Conservation (phyloP, 139 green algal genomes). For the Chlamydomonas sp. region DNA sequence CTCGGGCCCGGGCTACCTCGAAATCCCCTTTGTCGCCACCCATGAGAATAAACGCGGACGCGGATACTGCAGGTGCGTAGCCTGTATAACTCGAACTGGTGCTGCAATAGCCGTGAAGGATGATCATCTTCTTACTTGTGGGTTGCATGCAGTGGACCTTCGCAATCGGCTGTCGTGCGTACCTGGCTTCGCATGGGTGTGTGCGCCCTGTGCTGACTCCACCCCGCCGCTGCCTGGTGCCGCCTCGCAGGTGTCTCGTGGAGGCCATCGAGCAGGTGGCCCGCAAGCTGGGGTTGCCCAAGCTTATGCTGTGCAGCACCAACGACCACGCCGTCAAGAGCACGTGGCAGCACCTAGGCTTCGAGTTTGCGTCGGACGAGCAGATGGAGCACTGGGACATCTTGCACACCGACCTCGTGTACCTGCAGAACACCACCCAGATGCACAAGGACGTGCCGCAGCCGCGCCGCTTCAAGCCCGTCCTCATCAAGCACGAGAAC, state of each 20-base stretch:
- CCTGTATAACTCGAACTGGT: too few relatives aligned
- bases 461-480: constrained; percentile 49
- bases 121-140: too few relatives aligned
- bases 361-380: constrained; percentile 72
- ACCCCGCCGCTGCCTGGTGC: not conserved
- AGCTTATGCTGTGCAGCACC: constrained; percentile 76
- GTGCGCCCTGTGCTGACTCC: not conserved
- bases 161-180: too few relatives aligned
- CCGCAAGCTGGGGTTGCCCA: constrained; percentile 50
- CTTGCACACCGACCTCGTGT: constrained; percentile 81
- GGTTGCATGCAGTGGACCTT: too few relatives aligned
- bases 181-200: too few relatives aligned
- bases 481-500: constrained; percentile 75
- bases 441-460: constrained; percentile 86
- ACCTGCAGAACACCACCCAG: constrained; percentile 93
- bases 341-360: constrained; percentile 87
- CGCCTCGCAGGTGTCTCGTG: constrained; percentile 74
- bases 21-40: constrained; percentile 93
- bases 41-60: constrained; percentile 75
- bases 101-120: too few relatives aligned
- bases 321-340: constrained; percentile 52
- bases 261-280: constrained; percentile 87
- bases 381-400: constrained; percentile 82
- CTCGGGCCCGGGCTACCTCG: constrained; percentile 80
- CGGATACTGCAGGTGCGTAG: constrained; percentile 76